Evolutionary conservation across 2,329 filamentous ascomycete genomes (phyloP).

Genomic region (Scytalidium lignicola): DNA sequence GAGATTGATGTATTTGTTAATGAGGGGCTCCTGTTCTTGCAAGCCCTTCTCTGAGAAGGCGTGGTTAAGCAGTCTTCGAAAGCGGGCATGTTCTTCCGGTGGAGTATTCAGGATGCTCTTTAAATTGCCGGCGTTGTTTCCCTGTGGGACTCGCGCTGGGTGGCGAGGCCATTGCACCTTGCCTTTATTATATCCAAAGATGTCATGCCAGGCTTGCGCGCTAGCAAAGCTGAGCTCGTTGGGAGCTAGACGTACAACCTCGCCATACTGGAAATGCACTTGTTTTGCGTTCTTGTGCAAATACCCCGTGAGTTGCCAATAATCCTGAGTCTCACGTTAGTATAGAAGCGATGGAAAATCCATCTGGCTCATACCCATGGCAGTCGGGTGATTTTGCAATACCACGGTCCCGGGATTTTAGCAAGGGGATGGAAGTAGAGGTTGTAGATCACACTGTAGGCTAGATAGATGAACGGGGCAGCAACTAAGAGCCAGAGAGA

Average conservation of each 20-base stretch:
- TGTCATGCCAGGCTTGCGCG: constrained; percentile 10
- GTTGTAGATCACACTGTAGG: no score
- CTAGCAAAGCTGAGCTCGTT: constrained; percentile 6
- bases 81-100: constrained; percentile 14
- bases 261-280: constrained; percentile 6
- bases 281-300: constrained; percentile 7
- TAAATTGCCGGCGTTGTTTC: constrained; percentile 15
- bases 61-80: constrained; percentile 21
- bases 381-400: constrained; percentile 4
- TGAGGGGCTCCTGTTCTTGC: constrained; percentile 24
- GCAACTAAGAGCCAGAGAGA: no score
- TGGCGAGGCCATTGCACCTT: constrained; percentile 15
- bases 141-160: background rate
- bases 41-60: constrained; percentile 29
- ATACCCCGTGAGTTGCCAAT: constrained; percentile 1
- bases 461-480: no score
- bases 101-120: no score
- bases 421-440: constrained; percentile 10
- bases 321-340: no score
- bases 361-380: no score
- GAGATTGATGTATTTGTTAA: constrained; percentile 11
- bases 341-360: no score
- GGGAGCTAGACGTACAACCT: constrained; percentile 12
- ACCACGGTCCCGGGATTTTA: constrained; percentile 9
- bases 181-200: constrained; percentile 19